These are phyloP conservation scores for Debaryomycetaceae sp. DNA, from an alignment of 1,139 yeast species.

Conservation along the genomic window DNA sequence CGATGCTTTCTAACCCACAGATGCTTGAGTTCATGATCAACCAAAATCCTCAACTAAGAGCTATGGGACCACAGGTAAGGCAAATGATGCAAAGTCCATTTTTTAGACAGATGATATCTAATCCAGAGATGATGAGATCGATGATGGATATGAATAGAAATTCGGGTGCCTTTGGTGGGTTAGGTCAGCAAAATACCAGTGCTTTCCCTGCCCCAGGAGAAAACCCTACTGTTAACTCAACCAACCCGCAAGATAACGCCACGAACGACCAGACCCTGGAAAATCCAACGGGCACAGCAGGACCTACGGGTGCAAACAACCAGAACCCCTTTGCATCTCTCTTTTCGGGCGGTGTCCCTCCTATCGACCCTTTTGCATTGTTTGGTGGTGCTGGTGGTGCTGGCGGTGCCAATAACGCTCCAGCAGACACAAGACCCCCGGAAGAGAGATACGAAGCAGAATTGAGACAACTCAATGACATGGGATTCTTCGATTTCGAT, in stretches of 20 bases:
- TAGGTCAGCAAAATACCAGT: constrained; percentile 14
- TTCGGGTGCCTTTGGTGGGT: constrained; percentile 32
- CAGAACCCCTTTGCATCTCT: constrained; percentile 52
- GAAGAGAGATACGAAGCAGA: constrained; percentile 93
- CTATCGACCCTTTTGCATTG: constrained; percentile 41
- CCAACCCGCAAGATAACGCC: constrained; percentile 8
- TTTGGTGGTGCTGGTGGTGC: constrained; percentile 38
- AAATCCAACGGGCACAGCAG: constrained; percentile 13
- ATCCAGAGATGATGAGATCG: constrained; percentile 81
- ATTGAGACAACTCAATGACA: constrained; percentile 87
- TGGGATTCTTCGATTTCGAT: constrained; percentile 94
- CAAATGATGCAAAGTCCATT: constrained; percentile 81
- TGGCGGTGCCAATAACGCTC: constrained; percentile 29
- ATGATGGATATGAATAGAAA: constrained; percentile 70
- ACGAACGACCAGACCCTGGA: constrained; percentile 1
- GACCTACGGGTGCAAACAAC: constrained; percentile 21
- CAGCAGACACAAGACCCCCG: constrained; percentile 83
- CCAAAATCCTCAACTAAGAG: constrained; percentile 78
- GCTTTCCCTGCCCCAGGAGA: constrained; percentile 60
- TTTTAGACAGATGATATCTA: constrained; percentile 79
- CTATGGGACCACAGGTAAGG: constrained; percentile 88
- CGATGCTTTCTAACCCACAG: constrained; percentile 73
- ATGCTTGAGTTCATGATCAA: constrained; percentile 81
- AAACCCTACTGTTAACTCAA: constrained; percentile 29
- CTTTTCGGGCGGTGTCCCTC: constrained; percentile 38